Evolutionary conservation across 768 basidiomycete genomes (phyloP).

Genomic region (Clitopilus passeckerianus): DNA sequence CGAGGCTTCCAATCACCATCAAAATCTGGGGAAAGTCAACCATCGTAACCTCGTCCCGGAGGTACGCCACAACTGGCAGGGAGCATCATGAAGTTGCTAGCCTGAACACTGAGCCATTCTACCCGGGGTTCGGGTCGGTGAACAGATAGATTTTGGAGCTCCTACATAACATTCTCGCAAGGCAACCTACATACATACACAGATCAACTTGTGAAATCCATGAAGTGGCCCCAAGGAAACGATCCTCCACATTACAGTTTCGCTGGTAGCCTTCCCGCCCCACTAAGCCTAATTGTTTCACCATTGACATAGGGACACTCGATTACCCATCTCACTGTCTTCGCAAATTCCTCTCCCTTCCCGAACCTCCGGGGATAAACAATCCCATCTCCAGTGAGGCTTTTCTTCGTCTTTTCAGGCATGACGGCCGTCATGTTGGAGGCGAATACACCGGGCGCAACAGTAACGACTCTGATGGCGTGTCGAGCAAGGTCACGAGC

Average conservation of each 20-base stretch:
- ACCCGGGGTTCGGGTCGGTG: too few relatives aligned
- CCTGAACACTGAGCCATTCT: too few relatives aligned
- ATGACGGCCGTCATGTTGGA: constrained; percentile 41
- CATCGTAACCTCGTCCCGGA: too few relatives aligned
- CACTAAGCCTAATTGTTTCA: constrained; percentile 45
- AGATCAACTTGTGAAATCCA: too few relatives aligned
- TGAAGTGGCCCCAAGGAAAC: neutral
- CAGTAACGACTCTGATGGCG: constrained; percentile 47
- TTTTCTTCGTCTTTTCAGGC: constrained; percentile 29
- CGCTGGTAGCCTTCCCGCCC: constrained; percentile 35
- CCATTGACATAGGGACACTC: constrained; percentile 56
- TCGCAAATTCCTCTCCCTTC: constrained; percentile 43
- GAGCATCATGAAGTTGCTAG: too few relatives aligned
- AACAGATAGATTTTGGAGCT: too few relatives aligned
- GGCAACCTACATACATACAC: too few relatives aligned
- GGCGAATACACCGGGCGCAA: constrained; percentile 52
- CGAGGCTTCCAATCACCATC: too few relatives aligned
- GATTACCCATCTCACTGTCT: constrained; percentile 45
- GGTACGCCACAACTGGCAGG: too few relatives aligned
- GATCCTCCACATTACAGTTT: constrained; percentile 20
- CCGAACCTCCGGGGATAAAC: constrained; percentile 47
- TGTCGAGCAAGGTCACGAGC: constrained; percentile 52
- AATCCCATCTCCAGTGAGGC: constrained; percentile 34
- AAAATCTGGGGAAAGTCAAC: too few relatives aligned
- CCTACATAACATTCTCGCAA: too few relatives aligned